Evolutionary conservation across 495 filamentous ascomycete genomes (phyloP).

Genomic region (Penicillium nucicola): DNA sequence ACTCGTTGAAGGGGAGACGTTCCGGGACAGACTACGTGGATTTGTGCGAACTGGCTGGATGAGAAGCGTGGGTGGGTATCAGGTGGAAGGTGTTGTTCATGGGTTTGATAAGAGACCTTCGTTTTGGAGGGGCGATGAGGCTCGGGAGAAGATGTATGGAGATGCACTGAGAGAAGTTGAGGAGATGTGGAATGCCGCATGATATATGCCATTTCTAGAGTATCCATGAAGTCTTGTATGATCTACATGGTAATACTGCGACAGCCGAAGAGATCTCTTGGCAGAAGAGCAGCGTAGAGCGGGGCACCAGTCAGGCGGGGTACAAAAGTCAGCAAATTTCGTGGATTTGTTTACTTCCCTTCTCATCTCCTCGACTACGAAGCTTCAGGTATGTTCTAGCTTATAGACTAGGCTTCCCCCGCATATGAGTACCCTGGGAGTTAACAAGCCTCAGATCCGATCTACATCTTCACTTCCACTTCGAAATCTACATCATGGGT

Average conservation of each 20-base stretch:
- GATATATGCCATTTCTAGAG: too few relatives aligned
- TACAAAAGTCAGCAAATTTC: slow-evolving; percentile 12
- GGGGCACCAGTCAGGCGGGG: slow-evolving; percentile 12
- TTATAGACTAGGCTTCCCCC: background rate
- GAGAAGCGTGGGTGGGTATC: slow-evolving; percentile 12
- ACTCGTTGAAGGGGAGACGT: slow-evolving; percentile 21
- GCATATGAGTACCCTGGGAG: background rate
- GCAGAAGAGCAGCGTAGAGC: background rate
- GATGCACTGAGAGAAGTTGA: slow-evolving; percentile 18
- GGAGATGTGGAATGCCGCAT: slow-evolving; percentile 15
- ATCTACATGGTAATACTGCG: too few relatives aligned
- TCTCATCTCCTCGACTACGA: background rate
- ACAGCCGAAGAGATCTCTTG: too few relatives aligned
- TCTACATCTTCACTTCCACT: slow-evolving; percentile 11
- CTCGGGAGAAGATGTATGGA: slow-evolving; percentile 16
- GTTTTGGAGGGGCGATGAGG: slow-evolving; percentile 12
- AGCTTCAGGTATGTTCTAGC: background rate
- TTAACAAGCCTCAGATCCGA: background rate
- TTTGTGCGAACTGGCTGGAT: slow-evolving; percentile 10
- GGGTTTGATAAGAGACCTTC: slow-evolving; percentile 27
- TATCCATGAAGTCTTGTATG: too few relatives aligned
- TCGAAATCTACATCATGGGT: slow-evolving; percentile 18
- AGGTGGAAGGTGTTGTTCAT: slow-evolving; percentile 21
- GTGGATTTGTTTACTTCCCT: background rate
- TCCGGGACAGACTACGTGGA: slow-evolving; percentile 15